Percentiles rank a stretch among this genome's conserved stretches.
These are phyloP conservation scores for Kuraishia ogatae DNA, from an alignment of 805 yeast genomes.

Conservation along the genomic window DNA sequence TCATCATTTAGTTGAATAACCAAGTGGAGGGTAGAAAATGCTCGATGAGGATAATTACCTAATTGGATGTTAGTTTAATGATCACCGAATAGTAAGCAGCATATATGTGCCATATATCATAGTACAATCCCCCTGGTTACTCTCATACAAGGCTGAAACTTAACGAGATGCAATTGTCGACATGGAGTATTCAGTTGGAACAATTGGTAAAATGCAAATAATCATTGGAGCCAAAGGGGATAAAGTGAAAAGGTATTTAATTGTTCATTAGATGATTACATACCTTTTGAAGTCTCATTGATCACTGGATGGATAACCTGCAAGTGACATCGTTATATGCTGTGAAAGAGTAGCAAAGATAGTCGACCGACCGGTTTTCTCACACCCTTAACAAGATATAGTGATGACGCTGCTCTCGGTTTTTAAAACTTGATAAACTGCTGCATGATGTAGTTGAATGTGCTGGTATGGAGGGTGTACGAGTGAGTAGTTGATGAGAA, in stretches of 20 bases:
- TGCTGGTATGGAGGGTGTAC: too few relatives aligned
- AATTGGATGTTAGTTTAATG: not conserved
- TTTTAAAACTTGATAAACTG: too few relatives aligned
- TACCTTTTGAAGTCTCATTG: slow-evolving; percentile 1
- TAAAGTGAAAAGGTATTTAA: not conserved
- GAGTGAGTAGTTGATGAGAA: too few relatives aligned
- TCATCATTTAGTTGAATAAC: slow-evolving; percentile 1
- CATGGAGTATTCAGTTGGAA: slow-evolving; percentile 48
- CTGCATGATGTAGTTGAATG: too few relatives aligned
- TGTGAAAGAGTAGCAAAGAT: too few relatives aligned
- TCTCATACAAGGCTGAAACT: slow-evolving; percentile 57
- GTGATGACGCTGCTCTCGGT: too few relatives aligned
- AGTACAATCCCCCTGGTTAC: not conserved
- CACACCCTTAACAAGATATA: too few relatives aligned
- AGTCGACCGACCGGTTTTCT: too few relatives aligned
- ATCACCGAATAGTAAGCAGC: too few relatives aligned
- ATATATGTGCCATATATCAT: too few relatives aligned
- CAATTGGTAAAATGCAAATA: slow-evolving; percentile 48
- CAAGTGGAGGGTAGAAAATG: too few relatives aligned
- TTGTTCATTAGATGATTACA: not conserved
- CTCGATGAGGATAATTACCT: not conserved
- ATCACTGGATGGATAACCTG: not conserved
- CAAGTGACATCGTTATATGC: too few relatives aligned
- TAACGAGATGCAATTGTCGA: slow-evolving; percentile 49
- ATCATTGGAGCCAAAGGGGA: slow-evolving; percentile 27